Conservation (phyloP, 116 monocot species). For the Phalaenopsis hybrid region DNA sequence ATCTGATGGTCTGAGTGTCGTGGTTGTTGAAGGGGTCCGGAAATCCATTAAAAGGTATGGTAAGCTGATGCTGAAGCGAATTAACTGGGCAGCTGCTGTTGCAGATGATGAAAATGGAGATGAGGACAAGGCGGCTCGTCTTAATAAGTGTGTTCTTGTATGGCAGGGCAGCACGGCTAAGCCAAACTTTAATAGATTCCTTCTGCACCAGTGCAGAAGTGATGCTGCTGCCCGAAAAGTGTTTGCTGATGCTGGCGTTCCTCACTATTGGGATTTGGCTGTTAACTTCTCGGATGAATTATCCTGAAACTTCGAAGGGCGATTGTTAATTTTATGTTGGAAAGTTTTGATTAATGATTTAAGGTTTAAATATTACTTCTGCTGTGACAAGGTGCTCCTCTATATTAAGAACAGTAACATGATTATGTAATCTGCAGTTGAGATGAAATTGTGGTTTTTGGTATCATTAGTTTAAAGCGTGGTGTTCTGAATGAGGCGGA, state of each 20-base stretch:
- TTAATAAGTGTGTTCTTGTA: constrained; percentile 67
- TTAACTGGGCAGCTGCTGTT: constrained; percentile 72
- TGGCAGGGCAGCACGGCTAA: constrained; percentile 92
- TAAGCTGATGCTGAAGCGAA: constrained; percentile 81
- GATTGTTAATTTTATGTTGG: background rate
- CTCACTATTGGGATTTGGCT: constrained; percentile 94
- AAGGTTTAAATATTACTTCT: no score
- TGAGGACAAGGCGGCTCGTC: constrained; percentile 23
- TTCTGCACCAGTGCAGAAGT: constrained; percentile 72
- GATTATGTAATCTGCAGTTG: no score
- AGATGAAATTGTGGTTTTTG: background rate
- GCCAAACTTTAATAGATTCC: constrained; percentile 60
- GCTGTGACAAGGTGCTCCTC: no score
- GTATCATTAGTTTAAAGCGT: background rate
- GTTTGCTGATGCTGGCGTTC: constrained; percentile 80
- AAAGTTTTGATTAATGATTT: background rate
- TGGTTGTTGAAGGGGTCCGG: constrained; percentile 89
- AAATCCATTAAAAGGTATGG: constrained; percentile 86
- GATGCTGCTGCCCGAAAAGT: constrained; percentile 82
- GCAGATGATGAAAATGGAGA: constrained; percentile 41
- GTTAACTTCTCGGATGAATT: constrained; percentile 57
- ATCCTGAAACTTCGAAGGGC: constrained; percentile 1
- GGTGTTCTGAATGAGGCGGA: background rate
- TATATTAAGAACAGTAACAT: no score
- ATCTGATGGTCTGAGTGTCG: constrained; percentile 64